These are phyloP conservation scores for Wickerhamomyces canadensis DNA, from an alignment of 805 yeast species.

Conservation along the genomic window DNA sequence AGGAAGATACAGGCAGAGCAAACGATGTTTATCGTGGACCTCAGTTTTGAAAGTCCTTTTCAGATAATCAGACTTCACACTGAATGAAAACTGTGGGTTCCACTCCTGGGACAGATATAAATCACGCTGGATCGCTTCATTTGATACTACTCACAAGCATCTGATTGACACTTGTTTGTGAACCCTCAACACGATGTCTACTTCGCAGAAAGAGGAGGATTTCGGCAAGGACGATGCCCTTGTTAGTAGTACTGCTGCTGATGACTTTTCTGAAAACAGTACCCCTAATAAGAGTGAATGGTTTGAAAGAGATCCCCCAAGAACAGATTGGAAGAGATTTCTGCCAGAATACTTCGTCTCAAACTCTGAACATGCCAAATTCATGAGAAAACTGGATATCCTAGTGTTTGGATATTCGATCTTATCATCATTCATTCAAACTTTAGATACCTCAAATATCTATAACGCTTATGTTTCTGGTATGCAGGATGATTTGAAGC, in stretches of 20 bases:
- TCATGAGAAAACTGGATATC: constrained; percentile 45
- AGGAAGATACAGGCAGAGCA: too few species aligned
- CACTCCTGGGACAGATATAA: too few species aligned
- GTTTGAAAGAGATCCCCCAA: constrained; percentile 7
- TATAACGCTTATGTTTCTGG: constrained; percentile 63
- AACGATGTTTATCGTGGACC: too few species aligned
- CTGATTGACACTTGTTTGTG: too few species aligned
- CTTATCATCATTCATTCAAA: constrained; percentile 60
- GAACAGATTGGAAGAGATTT: constrained; percentile 7
- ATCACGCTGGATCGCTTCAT: too few species aligned
- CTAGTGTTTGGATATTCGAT: constrained; percentile 48
- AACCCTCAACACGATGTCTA: too few species aligned
- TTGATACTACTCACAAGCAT: too few species aligned
- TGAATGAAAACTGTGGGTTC: too few species aligned
- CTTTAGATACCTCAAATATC: constrained; percentile 53
- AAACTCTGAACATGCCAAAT: constrained; percentile 33
- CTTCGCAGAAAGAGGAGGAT: neutral
- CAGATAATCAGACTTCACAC: too few species aligned
- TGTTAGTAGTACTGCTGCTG: neutral
- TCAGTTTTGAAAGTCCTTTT: too few species aligned
- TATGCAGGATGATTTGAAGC: constrained; percentile 47
- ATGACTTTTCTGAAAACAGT: neutral
- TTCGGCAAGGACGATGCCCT: too few species aligned
- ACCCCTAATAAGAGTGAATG: too few species aligned
- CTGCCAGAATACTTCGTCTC: constrained; percentile 10